Conservation (phyloP, 371 early-diverging fungal genomes). For the Zopfochytrium polystomum region DNA sequence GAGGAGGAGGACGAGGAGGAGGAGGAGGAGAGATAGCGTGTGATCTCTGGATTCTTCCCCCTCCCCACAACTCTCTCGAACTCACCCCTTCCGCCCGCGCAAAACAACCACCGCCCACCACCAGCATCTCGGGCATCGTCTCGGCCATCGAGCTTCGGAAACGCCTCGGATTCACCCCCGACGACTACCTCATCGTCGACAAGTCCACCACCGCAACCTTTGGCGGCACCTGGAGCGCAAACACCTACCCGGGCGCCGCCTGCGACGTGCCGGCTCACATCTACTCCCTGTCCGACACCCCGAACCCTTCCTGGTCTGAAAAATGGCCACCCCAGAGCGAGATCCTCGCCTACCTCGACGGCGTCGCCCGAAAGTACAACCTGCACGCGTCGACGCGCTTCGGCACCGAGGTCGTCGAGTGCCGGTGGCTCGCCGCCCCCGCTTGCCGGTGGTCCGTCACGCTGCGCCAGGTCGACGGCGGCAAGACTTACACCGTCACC, state of each 20-base stretch:
- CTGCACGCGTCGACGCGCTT: slow-evolving; percentile 46
- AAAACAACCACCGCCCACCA: no score
- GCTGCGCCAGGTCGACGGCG: not conserved
- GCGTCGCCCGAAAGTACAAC: slow-evolving; percentile 47
- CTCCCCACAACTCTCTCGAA: no score
- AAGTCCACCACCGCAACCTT: no score
- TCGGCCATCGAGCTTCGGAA: no score
- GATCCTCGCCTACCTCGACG: slow-evolving; percentile 51
- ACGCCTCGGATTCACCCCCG: no score
- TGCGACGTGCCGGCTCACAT: slow-evolving; percentile 57
- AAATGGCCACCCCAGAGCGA: slow-evolving; percentile 48
- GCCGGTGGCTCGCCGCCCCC: not conserved
- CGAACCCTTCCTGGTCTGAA: slow-evolving; percentile 50
- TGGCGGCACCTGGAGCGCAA: slow-evolving; percentile 23
- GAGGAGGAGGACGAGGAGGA: no score
- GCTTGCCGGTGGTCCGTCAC: no score
- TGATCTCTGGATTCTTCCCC: no score
- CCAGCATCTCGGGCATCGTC: no score
- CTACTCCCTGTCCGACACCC: slow-evolving; percentile 46
- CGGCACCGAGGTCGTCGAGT: slow-evolving; percentile 7
- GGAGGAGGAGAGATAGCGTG: no score
- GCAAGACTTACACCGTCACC: slow-evolving; percentile 4
- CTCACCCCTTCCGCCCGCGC: no score
- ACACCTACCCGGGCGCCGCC: slow-evolving; percentile 59
- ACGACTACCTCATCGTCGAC: no score